phyloP scores from a whole-genome alignment of 768 basidiomycete species.

The Russula sp. region DNA sequence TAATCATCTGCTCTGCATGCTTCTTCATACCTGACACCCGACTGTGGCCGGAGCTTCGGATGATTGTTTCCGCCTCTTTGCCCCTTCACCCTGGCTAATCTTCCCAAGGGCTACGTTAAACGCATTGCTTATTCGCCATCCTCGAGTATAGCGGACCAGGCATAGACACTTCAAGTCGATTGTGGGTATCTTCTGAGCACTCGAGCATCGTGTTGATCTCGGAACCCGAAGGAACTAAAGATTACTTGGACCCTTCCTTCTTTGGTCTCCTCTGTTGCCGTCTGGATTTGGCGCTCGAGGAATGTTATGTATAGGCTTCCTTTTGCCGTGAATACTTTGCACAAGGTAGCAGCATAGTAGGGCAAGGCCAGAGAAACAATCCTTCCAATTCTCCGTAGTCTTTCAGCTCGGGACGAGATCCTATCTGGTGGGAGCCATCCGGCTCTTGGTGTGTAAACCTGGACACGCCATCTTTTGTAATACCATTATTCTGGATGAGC shows the following conservation, averaged over 20 bases:
- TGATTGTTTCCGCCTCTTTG: background rate
- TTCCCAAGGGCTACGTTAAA: background rate
- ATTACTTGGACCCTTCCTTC: background rate
- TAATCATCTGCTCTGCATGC: background rate
- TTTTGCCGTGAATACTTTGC: background rate
- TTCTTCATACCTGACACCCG: background rate
- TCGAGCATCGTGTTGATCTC: background rate
- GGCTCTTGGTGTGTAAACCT: background rate
- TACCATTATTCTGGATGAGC: background rate
- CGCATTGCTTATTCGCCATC: background rate
- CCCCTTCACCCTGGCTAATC: background rate
- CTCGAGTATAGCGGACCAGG: background rate
- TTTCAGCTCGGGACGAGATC: background rate
- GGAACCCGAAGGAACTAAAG: background rate
- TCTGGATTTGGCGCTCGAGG: background rate
- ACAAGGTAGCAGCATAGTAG: background rate
- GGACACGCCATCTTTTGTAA: background rate
- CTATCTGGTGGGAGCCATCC: background rate
- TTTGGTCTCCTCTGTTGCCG: background rate
- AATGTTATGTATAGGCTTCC: background rate
- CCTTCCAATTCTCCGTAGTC: background rate
- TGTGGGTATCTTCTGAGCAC: background rate
- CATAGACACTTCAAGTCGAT: background rate
- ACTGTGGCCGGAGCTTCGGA: background rate
- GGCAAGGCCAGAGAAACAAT: background rate